phyloP scores from a whole-genome alignment of 495 filamentous ascomycete species.

The Peziza echinospora region DNA sequence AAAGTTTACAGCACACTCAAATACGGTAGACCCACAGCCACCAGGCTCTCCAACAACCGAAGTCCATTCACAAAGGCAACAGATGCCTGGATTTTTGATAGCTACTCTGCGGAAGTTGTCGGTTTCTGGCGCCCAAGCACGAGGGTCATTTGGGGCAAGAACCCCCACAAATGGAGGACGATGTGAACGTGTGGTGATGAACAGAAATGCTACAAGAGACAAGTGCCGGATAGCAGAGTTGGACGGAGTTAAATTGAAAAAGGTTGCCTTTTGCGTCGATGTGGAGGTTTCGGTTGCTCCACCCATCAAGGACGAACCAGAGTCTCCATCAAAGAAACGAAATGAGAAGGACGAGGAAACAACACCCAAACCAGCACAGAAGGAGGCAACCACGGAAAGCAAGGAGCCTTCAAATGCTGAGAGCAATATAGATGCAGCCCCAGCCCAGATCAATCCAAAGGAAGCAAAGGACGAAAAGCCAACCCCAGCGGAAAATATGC shows the following conservation, averaged over 20 bases:
- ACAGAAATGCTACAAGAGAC: slow-evolving; percentile 59
- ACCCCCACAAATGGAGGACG: slow-evolving; percentile 29
- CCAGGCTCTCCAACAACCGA: slow-evolving; percentile 12
- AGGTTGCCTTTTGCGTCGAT: slow-evolving; percentile 89
- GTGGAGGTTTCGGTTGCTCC: slow-evolving; percentile 59
- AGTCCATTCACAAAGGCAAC: slow-evolving; percentile 20
- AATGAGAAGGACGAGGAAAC: slow-evolving; percentile 4
- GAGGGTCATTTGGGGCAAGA: slow-evolving; percentile 23
- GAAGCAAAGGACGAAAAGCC: slow-evolving; percentile 3
- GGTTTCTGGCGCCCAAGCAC: slow-evolving; percentile 35
- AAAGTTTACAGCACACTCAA: slow-evolving; percentile 51
- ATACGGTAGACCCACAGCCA: slow-evolving; percentile 24
- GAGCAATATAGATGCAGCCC: no score
- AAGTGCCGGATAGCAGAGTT: slow-evolving; percentile 60
- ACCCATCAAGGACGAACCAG: slow-evolving; percentile 3
- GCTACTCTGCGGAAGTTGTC: slow-evolving; percentile 66
- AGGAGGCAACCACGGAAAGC: background rate
- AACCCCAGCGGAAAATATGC: slow-evolving; percentile 28
- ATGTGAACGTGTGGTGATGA: slow-evolving; percentile 62
- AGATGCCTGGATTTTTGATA: slow-evolving; percentile 48
- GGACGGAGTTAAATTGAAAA: slow-evolving; percentile 54
- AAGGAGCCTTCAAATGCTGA: background rate
- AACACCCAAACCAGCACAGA: slow-evolving; percentile 12
- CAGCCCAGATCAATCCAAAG: background rate
- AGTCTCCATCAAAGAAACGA: slow-evolving; percentile 4